Conservation (phyloP, 2,329 filamentous ascomycete species). For the Talaromyces piceae region DNA sequence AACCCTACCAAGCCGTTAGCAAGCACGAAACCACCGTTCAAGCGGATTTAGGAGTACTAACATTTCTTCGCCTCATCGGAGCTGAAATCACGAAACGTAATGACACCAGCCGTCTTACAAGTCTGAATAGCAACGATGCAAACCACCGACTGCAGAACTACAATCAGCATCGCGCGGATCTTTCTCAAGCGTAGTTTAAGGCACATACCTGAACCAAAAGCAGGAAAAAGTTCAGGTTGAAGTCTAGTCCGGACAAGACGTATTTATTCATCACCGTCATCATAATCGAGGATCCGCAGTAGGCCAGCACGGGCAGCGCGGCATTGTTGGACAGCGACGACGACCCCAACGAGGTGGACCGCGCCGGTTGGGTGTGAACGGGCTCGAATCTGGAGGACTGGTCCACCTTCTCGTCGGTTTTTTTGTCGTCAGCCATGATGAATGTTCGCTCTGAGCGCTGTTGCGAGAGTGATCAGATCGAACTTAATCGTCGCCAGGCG, state of each 20-base stretch:
- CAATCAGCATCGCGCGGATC: conserved; percentile 2
- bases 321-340: conserved; percentile 62
- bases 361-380: not conserved
- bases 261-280: conserved; percentile 99
- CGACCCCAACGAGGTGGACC: conserved; percentile 13
- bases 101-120: conserved; percentile 74
- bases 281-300: conserved; percentile 92
- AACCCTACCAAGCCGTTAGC: conserved; percentile 58
- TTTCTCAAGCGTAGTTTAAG: not conserved
- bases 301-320: conserved; percentile 71
- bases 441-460: not conserved
- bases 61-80: conserved; percentile 85
- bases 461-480: not conserved
- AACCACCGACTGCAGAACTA: conserved; percentile 63
- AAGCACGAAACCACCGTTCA: not conserved
- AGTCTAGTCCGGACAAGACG: conserved; percentile 79
- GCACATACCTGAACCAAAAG: conserved; percentile 76
- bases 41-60: conserved; percentile 40
- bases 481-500: not conserved
- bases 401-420: conserved; percentile 58
- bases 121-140: conserved; percentile 77
- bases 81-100: conserved; percentile 79
- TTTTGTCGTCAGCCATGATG: conserved; percentile 82
- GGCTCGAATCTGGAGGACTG: conserved; percentile 26
- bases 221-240: conserved; percentile 96